A percentile compares a stretch with the other conserved stretches of the same genome.
Conservation (phyloP, 2,329 filamentous ascomycete species). For the Pyricularia pennisetigena region DNA sequence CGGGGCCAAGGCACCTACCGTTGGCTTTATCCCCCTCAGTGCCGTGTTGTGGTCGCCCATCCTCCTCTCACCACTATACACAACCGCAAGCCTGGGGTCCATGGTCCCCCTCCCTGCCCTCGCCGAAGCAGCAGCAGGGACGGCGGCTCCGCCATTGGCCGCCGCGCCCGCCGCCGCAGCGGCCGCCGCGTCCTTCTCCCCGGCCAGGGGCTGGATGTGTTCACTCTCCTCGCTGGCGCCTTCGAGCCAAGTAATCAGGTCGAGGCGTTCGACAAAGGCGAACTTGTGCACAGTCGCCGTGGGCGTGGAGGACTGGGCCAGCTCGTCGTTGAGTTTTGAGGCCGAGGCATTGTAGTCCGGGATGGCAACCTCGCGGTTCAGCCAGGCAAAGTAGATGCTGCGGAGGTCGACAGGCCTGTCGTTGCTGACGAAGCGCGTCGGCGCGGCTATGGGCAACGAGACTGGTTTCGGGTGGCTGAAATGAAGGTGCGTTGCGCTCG, state of each 20-base stretch:
- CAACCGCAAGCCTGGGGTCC: conserved; percentile 74
- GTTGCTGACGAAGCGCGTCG: conserved; percentile 82
- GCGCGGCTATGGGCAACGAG: conserved; percentile 57
- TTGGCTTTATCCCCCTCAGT: conserved; percentile 78
- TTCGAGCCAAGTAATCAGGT: conserved; percentile 88
- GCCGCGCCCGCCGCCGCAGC: conserved; percentile 22
- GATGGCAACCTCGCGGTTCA: conserved; percentile 82
- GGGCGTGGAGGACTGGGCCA: conserved; percentile 36
- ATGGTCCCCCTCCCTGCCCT: conserved; percentile 55
- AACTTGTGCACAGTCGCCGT: conserved; percentile 70
- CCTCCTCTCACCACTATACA: conserved; percentile 83
- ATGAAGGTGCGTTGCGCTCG: conserved; percentile 67
- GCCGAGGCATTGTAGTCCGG: conserved; percentile 85
- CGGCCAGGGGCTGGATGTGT: conserved; percentile 77
- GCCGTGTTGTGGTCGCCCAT: conserved; percentile 90
- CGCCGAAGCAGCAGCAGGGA: conserved; percentile 31
- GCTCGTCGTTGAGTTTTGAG: conserved; percentile 68
- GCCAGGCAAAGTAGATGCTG: conserved; percentile 93
- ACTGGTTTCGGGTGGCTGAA: conserved; percentile 55
- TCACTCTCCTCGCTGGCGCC: conserved; percentile 85
- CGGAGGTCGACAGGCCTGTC: conserved; percentile 71
- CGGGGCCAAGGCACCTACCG: conserved; percentile 42
- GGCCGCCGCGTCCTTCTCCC: conserved; percentile 42
- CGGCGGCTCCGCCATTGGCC: conserved; percentile 27
- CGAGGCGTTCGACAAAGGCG: conserved; percentile 82